Conservation (phyloP, 805 yeast genomes). For the Ogataea haglerorum region DNA sequence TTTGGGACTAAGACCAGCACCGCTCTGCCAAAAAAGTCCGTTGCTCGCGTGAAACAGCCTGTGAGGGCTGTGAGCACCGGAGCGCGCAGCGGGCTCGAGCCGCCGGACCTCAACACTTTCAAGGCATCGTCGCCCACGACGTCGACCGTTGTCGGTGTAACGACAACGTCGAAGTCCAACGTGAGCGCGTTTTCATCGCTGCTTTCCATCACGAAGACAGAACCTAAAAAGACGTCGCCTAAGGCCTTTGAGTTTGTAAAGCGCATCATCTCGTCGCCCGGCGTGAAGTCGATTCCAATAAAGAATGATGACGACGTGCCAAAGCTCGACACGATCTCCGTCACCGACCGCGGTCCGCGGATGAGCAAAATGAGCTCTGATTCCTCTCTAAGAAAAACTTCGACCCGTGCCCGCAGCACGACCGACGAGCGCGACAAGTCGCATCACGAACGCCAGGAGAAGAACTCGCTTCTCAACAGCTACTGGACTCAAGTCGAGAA, state of each 20-base stretch:
- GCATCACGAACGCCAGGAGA: slow-evolving; percentile 2
- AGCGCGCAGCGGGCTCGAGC: slow-evolving; percentile 19
- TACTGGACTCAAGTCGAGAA: slow-evolving; percentile 67
- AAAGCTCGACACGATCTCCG: slow-evolving; percentile 14
- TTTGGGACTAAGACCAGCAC: slow-evolving; percentile 34
- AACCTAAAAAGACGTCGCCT: slow-evolving; percentile 18
- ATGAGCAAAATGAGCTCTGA: slow-evolving; percentile 7
- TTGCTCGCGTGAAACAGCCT: not conserved
- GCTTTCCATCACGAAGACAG: slow-evolving; percentile 32
- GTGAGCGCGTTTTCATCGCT: slow-evolving; percentile 39
- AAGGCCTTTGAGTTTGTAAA: slow-evolving; percentile 31
- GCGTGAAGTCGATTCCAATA: slow-evolving; percentile 9
- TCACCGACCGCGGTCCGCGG: not conserved
- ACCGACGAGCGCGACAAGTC: slow-evolving; percentile 8
- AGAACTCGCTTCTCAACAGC: slow-evolving; percentile 23
- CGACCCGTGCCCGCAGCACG: slow-evolving; percentile 5
- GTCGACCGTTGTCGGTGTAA: slow-evolving; percentile 34
- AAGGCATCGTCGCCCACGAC: slow-evolving; percentile 33
- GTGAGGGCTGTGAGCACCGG: slow-evolving; percentile 7
- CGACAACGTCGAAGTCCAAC: slow-evolving; percentile 34
- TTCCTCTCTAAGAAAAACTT: not conserved
- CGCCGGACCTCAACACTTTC: slow-evolving; percentile 19
- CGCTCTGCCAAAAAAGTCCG: slow-evolving; percentile 1
- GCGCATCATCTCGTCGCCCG: slow-evolving; percentile 32
- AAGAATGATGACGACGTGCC: slow-evolving; percentile 20